phyloP scores from a whole-genome alignment of 805 yeast genomes.

The Wickerhamiella kurtzmanii region DNA sequence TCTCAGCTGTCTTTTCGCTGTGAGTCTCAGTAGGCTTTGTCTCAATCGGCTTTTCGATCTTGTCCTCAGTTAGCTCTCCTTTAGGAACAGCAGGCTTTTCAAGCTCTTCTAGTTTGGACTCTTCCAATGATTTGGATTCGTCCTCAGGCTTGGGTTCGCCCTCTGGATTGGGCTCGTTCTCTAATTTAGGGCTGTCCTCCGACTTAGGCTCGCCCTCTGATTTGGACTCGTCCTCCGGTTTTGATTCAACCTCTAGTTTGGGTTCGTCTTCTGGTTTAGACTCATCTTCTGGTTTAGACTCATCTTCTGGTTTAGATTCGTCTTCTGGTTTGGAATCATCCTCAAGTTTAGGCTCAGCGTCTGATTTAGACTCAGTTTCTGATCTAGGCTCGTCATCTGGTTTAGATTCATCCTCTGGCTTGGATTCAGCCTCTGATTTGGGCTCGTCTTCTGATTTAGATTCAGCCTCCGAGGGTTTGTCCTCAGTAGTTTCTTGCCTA shows the following conservation, averaged over 20 bases:
- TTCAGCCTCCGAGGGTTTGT: not conserved
- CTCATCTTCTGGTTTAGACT: not conserved
- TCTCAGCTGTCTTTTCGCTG: too few relatives aligned
- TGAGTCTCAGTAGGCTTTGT: too few relatives aligned
- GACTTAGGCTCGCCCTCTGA: conserved; percentile 7
- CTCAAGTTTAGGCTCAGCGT: not conserved
- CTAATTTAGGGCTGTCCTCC: too few relatives aligned
- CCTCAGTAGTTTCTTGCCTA: too few relatives aligned
- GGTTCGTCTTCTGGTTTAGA: conserved; percentile 8
- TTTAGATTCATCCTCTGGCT: not conserved
- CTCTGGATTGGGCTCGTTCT: conserved; percentile 3
- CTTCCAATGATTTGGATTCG: too few relatives aligned
- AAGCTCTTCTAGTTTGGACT: too few relatives aligned
- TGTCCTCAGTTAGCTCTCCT: too few relatives aligned
- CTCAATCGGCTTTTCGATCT: too few relatives aligned
- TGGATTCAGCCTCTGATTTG: not conserved
- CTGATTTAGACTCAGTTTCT: not conserved
- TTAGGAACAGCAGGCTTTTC: too few relatives aligned
- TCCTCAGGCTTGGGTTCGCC: conserved; percentile 8
- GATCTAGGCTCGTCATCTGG: conserved; percentile 1
- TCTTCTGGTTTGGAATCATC: not conserved
- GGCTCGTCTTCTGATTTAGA: conserved; percentile 7
- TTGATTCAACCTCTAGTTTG: conserved; percentile 9
- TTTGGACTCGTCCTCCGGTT: conserved; percentile 5
- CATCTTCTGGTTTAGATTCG: conserved; percentile 3